Percentiles rank a stretch among this genome's conserved stretches.
phyloP scores from a whole-genome alignment of 441 rosid species.

The Pelargonium fulgidum region DNA sequence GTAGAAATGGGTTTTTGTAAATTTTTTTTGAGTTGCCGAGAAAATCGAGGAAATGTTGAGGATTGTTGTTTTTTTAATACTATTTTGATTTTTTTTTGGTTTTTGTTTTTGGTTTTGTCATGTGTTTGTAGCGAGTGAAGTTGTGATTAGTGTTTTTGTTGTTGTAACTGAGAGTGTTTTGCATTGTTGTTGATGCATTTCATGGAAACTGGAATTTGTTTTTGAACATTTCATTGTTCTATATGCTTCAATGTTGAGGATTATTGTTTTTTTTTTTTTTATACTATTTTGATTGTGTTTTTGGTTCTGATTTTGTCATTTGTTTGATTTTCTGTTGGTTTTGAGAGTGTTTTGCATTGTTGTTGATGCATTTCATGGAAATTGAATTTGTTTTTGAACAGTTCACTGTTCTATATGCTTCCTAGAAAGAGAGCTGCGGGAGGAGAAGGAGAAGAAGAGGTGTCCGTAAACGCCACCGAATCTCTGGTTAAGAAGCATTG shows the following conservation, averaged over 20 bases:
- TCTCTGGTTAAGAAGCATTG: constrained; percentile 45
- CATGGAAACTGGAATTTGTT: constrained; percentile 10
- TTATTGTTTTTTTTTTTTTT: no score
- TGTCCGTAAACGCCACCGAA: constrained; percentile 23
- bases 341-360: constrained; percentile 1
- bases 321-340: neutral
- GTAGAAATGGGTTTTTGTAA: neutral
- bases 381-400: constrained; percentile 28
- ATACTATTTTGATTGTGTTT: no score
- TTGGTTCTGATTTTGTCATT: neutral
- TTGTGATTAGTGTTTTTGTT: neutral
- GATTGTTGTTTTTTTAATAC: neutral
- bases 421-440: constrained; percentile 52
- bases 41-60: constrained; percentile 1
- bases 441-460: constrained; percentile 34
- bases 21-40: neutral
- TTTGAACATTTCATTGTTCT: constrained; percentile 47
- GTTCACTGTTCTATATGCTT: constrained; percentile 61
- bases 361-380: constrained; percentile 7
- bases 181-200: constrained; percentile 7
- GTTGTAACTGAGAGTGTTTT: neutral
- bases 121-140: neutral
- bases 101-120: neutral
- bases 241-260: no score
- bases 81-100: no score